Evolutionary conservation across 2,329 filamentous ascomycete genomes (phyloP).

Genomic region (Penicillium expansum): DNA sequence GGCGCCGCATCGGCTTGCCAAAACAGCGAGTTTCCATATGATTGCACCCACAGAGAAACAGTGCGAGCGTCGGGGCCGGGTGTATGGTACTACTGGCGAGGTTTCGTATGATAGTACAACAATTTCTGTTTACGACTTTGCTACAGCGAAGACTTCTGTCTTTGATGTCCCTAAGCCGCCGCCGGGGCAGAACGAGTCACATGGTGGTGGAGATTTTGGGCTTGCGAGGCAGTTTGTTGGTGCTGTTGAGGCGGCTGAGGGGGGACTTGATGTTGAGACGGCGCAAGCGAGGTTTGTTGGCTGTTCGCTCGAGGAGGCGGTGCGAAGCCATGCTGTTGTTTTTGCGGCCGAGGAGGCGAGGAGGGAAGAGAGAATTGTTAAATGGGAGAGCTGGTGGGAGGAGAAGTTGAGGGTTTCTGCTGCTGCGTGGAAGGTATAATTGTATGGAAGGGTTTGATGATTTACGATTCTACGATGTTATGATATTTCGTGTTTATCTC

Average conservation of each 20-base stretch:
- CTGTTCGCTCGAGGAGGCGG: conserved; percentile 78
- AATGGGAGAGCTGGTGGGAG: conserved; percentile 76
- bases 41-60: conserved; percentile 83
- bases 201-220: conserved; percentile 77
- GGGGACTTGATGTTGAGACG: conserved; percentile 61
- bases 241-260: conserved; percentile 76
- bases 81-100: conserved; percentile 86
- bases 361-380: conserved; percentile 64
- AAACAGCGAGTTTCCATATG: conserved; percentile 92
- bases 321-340: conserved; percentile 88
- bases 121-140: conserved; percentile 75
- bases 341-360: conserved; percentile 92
- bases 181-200: conserved; percentile 54
- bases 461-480: conserved; percentile 1
- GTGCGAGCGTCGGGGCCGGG: conserved; percentile 77
- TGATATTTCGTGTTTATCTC: neutral
- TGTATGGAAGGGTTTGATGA: neutral
- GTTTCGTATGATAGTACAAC: conserved; percentile 76
- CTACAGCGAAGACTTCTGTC: conserved; percentile 52
- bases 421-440: conserved; percentile 4
- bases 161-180: conserved; percentile 61
- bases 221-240: conserved; percentile 77
- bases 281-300: conserved; percentile 77
- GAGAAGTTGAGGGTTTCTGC: conserved; percentile 44
- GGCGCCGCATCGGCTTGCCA: conserved; percentile 58